Evolutionary conservation across 2,329 filamentous ascomycete genomes (phyloP).

Genomic region (Epichloe aotearoae): DNA sequence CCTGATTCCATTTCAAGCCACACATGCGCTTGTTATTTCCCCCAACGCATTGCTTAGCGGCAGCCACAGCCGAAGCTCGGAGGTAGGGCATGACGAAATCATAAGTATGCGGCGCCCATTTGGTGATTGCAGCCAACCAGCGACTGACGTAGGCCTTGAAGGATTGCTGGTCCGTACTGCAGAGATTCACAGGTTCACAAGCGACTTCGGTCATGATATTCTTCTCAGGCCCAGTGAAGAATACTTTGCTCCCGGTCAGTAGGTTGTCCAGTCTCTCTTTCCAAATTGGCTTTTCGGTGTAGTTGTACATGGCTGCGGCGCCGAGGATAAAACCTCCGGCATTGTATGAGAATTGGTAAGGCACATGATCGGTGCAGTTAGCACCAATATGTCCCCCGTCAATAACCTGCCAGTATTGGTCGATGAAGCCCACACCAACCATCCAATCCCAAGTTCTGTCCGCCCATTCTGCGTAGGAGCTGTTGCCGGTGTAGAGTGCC

Average conservation of each 20-base stretch:
- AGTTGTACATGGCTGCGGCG: constrained; percentile 56
- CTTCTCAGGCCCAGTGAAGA: constrained; percentile 38
- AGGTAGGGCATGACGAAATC: constrained; percentile 39
- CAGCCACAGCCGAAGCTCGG: constrained; percentile 41
- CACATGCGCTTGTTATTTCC: constrained; percentile 45
- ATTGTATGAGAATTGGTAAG: constrained; percentile 59
- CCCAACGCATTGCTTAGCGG: constrained; percentile 45
- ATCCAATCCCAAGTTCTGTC: constrained; percentile 62
- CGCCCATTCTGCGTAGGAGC: constrained; percentile 68
- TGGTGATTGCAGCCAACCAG: constrained; percentile 48
- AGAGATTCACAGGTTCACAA: constrained; percentile 48
- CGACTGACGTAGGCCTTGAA: constrained; percentile 51
- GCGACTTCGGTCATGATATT: constrained; percentile 52
- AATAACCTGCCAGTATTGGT: constrained; percentile 44
- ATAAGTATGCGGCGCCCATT: constrained; percentile 49
- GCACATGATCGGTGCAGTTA: constrained; percentile 45
- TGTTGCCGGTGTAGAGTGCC: constrained; percentile 64
- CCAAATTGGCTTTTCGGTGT: constrained; percentile 40
- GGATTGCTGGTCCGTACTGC: constrained; percentile 48
- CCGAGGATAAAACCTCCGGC: constrained; percentile 53
- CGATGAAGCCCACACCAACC: constrained; percentile 40
- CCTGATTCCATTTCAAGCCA: constrained; percentile 44
- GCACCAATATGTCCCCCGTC: constrained; percentile 48
- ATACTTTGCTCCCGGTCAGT: constrained; percentile 37
- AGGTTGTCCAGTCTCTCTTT: constrained; percentile 43